Evolutionary conservation across 208 protist genomes (phyloP).

Genomic region (Leptomonas pyrrhocoris): DNA sequence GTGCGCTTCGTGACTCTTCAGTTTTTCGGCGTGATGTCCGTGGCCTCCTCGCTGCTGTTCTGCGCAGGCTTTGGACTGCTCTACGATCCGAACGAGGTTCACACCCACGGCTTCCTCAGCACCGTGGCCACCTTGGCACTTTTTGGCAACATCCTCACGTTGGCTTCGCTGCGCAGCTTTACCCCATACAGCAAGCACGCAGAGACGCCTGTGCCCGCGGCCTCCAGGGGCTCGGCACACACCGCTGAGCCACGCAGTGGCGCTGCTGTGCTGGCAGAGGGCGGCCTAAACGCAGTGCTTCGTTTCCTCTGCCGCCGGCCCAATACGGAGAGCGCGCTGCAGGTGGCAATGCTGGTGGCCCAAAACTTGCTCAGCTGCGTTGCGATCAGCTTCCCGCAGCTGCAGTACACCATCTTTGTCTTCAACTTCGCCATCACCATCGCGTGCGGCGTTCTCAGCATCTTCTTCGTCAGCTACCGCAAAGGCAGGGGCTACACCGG

Average conservation of each 20-base stretch:
- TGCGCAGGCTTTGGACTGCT: conserved; percentile 34
- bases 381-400: conserved; percentile 25
- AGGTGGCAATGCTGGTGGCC: conserved; percentile 45
- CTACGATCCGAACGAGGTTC: conserved; percentile 29
- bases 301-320: conserved; percentile 46
- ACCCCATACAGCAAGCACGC: conserved; percentile 9
- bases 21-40: conserved; percentile 52
- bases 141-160: conserved; percentile 61
- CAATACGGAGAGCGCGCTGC: conserved; percentile 66
- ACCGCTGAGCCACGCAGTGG: conserved; percentile 2
- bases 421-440: conserved; percentile 53
- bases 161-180: conserved; percentile 68
- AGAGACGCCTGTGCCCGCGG: neutral
- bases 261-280: conserved; percentile 15
- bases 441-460: conserved; percentile 46
- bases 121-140: conserved; percentile 38
- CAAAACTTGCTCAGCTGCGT: conserved; percentile 44
- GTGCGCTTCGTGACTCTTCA: conserved; percentile 77
- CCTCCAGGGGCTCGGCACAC: neutral
- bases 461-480: conserved; percentile 51
- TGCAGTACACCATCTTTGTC: conserved; percentile 24
- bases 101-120: conserved; percentile 48
- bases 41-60: conserved; percentile 34
- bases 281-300: conserved; percentile 28
- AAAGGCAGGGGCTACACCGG: conserved; percentile 12